phyloP scores from a whole-genome alignment of 2,329 filamentous ascomycete species.

The Esteya vermicola region DNA sequence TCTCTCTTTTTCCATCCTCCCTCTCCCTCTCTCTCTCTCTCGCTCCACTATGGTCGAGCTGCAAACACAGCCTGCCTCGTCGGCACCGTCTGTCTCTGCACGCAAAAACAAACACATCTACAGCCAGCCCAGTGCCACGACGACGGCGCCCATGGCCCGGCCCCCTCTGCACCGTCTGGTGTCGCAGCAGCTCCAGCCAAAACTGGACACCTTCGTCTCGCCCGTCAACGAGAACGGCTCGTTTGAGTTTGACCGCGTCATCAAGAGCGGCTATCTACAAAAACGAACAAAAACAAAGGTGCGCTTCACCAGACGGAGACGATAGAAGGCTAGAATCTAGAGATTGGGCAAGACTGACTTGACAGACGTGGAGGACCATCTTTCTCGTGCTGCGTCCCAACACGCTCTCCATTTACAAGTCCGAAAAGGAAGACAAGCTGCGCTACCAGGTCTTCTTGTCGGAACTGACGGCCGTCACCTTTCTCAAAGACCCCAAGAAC shows the following conservation, averaged over 20 bases:
- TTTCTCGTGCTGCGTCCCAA: conserved; percentile 86
- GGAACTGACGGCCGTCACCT: conserved; percentile 80
- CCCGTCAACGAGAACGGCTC: conserved; percentile 90
- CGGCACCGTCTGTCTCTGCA: conserved; percentile 5
- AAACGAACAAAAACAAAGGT: conserved; percentile 95
- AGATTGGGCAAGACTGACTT: conserved; percentile 3
- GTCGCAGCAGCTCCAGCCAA: conserved; percentile 27
- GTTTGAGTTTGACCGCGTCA: conserved; percentile 87
- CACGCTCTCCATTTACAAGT: conserved; percentile 83
- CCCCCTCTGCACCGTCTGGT: conserved; percentile 11
- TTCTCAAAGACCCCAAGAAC: conserved; percentile 78
- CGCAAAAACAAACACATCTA: not conserved
- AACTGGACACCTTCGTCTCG: conserved; percentile 50
- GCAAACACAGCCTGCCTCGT: conserved; percentile 13
- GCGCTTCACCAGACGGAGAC: conserved; percentile 7
- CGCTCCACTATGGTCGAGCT: conserved; percentile 12
- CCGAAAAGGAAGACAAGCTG: conserved; percentile 77
- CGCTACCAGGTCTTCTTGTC: conserved; percentile 77
- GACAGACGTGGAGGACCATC: conserved; percentile 74
- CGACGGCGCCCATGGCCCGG: conserved; percentile 2
- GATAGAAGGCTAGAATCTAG: not conserved
- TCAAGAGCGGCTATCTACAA: conserved; percentile 75
- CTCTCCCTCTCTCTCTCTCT: not conserved
- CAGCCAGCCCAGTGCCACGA: not conserved
- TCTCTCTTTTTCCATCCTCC: not conserved